These are phyloP conservation scores for Astathelohania contejeani DNA, from an alignment of 371 early-diverging fungal genomes.

Conservation along the genomic window DNA sequence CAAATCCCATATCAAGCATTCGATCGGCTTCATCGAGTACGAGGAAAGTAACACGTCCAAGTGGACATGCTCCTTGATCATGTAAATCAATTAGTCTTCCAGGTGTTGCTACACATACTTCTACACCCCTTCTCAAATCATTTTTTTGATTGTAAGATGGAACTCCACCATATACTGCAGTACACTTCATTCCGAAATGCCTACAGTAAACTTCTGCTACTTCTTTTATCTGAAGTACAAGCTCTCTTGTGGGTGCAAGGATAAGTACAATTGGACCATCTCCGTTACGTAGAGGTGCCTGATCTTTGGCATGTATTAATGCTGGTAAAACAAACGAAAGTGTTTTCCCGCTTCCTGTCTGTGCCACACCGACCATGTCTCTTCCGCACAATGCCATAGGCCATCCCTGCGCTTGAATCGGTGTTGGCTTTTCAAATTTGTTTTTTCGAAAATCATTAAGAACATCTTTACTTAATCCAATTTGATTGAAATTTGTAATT, in stretches of 20 bases:
- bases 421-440: conserved; percentile 73
- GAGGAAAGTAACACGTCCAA: conserved; percentile 81
- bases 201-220: conserved; percentile 37
- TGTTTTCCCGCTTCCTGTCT: conserved; percentile 96
- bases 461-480: conserved; percentile 60
- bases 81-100: conserved; percentile 90
- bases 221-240: conserved; percentile 56
- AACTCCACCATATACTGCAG: conserved; percentile 79
- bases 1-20: conserved; percentile 98
- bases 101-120: conserved; percentile 94
- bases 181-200: conserved; percentile 67
- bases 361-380: conserved; percentile 92
- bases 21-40: conserved; percentile 95
- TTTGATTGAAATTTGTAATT: conserved; percentile 63
- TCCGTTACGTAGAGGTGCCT: conserved; percentile 69
- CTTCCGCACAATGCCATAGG: conserved; percentile 91
- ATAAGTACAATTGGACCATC: conserved; percentile 93
- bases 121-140: conserved; percentile 71
- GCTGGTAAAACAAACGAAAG: conserved; percentile 84
- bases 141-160: conserved; percentile 78
- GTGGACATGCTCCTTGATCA: conserved; percentile 60
- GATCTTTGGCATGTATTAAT: conserved; percentile 91
- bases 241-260: conserved; percentile 95
- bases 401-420: conserved; percentile 97
- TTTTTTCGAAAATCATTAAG: conserved; percentile 63